These are phyloP conservation scores for Monilinia fructicola DNA, from an alignment of 2,329 filamentous ascomycete genomes.

Conservation along the genomic window DNA sequence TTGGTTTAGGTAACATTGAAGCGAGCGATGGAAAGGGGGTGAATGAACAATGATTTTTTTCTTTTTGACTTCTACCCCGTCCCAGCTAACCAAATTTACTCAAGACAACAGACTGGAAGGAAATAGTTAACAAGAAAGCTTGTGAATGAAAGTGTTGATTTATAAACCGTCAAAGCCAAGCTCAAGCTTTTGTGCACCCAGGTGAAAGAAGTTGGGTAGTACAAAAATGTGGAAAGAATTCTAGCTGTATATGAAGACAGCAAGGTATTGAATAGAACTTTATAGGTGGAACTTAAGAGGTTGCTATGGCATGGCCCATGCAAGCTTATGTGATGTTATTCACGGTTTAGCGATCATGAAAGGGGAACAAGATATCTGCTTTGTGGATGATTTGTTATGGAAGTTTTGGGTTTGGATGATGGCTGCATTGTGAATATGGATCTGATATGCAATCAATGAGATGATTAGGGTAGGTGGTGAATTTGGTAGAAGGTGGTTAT, in stretches of 20 bases:
- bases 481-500: background rate
- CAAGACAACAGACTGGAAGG: background rate
- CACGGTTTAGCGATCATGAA: background rate
- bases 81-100: background rate
- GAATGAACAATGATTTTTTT: background rate
- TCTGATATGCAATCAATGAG: background rate
- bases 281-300: background rate
- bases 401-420: background rate
- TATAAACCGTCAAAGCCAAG: background rate
- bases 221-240: background rate
- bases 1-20: background rate
- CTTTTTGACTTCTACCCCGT: background rate
- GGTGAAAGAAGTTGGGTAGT: background rate
- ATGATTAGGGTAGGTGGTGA: background rate
- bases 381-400: background rate
- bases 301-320: background rate
- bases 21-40: constrained; percentile 6
- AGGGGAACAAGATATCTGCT: background rate
- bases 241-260: background rate
- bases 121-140: background rate
- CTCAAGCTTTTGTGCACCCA: background rate
- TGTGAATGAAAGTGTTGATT: background rate
- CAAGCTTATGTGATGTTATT: background rate
- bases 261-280: background rate
- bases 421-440: background rate